Conservation (phyloP, 495 filamentous ascomycete genomes). For the Diplogelasinospora grovesii region DNA sequence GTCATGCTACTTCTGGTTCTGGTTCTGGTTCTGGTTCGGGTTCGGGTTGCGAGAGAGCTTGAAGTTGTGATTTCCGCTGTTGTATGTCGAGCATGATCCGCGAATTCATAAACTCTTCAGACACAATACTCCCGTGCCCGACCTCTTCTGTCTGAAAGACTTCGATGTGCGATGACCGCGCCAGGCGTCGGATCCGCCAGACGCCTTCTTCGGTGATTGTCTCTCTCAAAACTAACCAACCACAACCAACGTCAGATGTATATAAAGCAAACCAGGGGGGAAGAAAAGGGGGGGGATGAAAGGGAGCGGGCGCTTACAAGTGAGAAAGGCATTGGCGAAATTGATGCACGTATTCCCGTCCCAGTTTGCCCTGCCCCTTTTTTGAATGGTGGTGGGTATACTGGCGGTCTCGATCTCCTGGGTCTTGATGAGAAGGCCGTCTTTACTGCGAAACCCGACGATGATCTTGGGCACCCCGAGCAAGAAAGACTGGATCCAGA, state of each 20-base stretch:
- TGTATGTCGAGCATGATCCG: constrained; percentile 44
- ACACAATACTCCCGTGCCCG: constrained; percentile 71
- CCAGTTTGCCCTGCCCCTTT: constrained; percentile 60
- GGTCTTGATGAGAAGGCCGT: constrained; percentile 63
- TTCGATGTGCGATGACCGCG: constrained; percentile 54
- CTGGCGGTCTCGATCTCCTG: constrained; percentile 71
- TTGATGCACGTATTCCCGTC: constrained; percentile 89
- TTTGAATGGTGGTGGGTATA: constrained; percentile 68
- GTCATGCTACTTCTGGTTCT: too few relatives aligned
- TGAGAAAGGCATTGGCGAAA: constrained; percentile 69
- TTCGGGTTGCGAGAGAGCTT: background rate
- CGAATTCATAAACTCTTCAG: constrained; percentile 69
- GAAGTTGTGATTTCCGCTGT: constrained; percentile 2
- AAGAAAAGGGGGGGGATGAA: background rate
- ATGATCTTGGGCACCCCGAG: constrained; percentile 88
- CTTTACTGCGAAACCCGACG: constrained; percentile 72
- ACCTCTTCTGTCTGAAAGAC: constrained; percentile 64
- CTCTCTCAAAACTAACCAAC: too few relatives aligned
- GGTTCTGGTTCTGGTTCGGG: background rate
- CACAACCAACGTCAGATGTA: too few relatives aligned
- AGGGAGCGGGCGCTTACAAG: constrained; percentile 43
- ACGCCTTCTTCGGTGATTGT: constrained; percentile 65
- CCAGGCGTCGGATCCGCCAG: constrained; percentile 67
- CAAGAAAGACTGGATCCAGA: constrained; percentile 94
- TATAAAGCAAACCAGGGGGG: too few relatives aligned